Evolutionary conservation across 1,284 basidiomycete genomes (phyloP), one percentile per base, ranked within the genome.

Genomic region (Marasmius oreades): DNA sequence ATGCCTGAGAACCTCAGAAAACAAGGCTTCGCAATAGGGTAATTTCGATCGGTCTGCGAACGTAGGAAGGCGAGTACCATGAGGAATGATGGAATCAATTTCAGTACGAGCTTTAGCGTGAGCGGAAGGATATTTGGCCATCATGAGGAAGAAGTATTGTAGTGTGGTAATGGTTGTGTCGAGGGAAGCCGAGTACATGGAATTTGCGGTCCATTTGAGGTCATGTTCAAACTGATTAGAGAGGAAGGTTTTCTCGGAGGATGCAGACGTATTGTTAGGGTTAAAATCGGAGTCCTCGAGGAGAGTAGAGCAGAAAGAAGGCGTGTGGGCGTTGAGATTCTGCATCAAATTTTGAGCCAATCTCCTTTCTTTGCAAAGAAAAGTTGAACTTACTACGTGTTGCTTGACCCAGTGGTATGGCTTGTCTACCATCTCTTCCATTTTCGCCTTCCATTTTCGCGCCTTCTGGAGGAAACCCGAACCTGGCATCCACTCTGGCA

Each of bases 151-250:
- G 63, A 86, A 84, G 48, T 82, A 78, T 7, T 71, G 70, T 43
- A 85, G 65, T 8, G 71, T 63, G 0, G 82, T 75, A 22, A 80
- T 68, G 1, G 74, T 82, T 1, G 85, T 86, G 62, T 88, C 86
- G 54, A 79, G 74, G 62, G 83, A 84, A 34, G 72, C 80, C 51
- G 77, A 72, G 63, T 86, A 89, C 82, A 88, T 86, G n/a, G 85
- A 86, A 65, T 87, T 88, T 5, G 86, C 86, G 1, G 83, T 80
- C 83, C 84, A 86, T 59, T 82, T 82, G 51, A 89, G 71, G 59
- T 88, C 86, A 58, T 82, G 82, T 61, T 86, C 82, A 34, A 76
- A 76, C 58, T 76, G 70, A 44, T 76, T 68, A 3, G 62, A 6
- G 14, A 31, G 26, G 14, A 26, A 50, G n/a, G n/a, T 16, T 23